phyloP scores from a whole-genome alignment of 208 protist species.

The Wallacemonas sp. region DNA sequence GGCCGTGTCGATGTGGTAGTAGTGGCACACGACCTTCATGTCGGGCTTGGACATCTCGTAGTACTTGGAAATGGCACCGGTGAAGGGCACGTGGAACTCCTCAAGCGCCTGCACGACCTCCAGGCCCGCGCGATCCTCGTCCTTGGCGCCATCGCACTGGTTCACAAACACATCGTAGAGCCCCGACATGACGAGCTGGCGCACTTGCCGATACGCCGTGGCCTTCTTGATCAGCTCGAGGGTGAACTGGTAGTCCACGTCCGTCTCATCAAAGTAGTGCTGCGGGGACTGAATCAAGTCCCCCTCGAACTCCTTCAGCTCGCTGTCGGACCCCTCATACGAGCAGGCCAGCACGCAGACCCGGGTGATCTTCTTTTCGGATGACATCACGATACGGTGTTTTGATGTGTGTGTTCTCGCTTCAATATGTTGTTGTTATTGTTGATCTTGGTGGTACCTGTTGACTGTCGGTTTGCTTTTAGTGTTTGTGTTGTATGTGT shows the following conservation, averaged over 20 bases:
- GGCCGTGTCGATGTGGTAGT: slow-evolving; percentile 70
- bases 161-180: slow-evolving; percentile 91
- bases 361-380: slow-evolving; percentile 34
- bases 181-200: slow-evolving; percentile 79
- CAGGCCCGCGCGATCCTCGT: slow-evolving; percentile 86
- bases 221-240: slow-evolving; percentile 81
- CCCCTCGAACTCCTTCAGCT: slow-evolving; percentile 75
- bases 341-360: slow-evolving; percentile 85
- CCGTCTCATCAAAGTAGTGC: slow-evolving; percentile 68
- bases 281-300: slow-evolving; percentile 78
- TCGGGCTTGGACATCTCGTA: slow-evolving; percentile 90
- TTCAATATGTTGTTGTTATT: slow-evolving; percentile 17
- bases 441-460: no score
- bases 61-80: slow-evolving; percentile 86
- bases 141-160: slow-evolving; percentile 88
- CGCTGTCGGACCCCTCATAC: slow-evolving; percentile 87
- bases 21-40: slow-evolving; percentile 90
- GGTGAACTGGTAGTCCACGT: slow-evolving; percentile 59
- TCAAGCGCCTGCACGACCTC: slow-evolving; percentile 89
- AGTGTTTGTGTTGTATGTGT: no score
- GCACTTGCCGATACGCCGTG: slow-evolving; percentile 81
- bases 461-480: no score
- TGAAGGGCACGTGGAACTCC: slow-evolving; percentile 89
- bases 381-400: slow-evolving; percentile 13
- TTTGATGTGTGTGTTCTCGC: no score